phyloP scores from a whole-genome alignment of 805 yeast species.

The Starmerella khaoyaiensis region DNA sequence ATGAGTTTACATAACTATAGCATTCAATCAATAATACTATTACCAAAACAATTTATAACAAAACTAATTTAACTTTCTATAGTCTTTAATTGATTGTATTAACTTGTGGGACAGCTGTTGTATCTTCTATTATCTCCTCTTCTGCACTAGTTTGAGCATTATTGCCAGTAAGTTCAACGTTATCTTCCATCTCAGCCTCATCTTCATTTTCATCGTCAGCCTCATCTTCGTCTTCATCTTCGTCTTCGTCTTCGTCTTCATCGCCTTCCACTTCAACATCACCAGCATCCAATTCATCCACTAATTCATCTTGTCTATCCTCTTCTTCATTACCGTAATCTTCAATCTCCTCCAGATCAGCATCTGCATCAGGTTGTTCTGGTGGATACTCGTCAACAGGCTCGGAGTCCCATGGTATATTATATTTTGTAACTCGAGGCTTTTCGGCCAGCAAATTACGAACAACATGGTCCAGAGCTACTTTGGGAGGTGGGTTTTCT shows the following conservation, averaged over 20 bases:
- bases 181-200: conserved; percentile 6
- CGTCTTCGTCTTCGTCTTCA: conserved; percentile 15
- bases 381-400: conserved; percentile 23
- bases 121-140: too few relatives aligned
- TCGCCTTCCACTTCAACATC: conserved; percentile 21
- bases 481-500: conserved; percentile 86
- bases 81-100: too few relatives aligned
- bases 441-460: conserved; percentile 92
- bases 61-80: too few relatives aligned
- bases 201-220: conserved; percentile 9
- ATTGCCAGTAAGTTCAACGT: not conserved
- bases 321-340: conserved; percentile 23
- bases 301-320: conserved; percentile 21
- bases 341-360: conserved; percentile 18
- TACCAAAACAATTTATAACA: too few relatives aligned
- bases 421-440: conserved; percentile 93
- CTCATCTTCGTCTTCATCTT: conserved; percentile 14
- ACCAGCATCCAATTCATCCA: conserved; percentile 22
- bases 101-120: too few relatives aligned
- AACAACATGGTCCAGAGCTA: conserved; percentile 85
- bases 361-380: conserved; percentile 23
- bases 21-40: too few relatives aligned
- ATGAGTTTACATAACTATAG: too few relatives aligned
- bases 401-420: conserved; percentile 65
- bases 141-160: not conserved